Percentiles rank a stretch among this genome's conserved stretches.
phyloP scores from a whole-genome alignment of 1,284 basidiomycete genomes.

The Stereum hirsutum region DNA sequence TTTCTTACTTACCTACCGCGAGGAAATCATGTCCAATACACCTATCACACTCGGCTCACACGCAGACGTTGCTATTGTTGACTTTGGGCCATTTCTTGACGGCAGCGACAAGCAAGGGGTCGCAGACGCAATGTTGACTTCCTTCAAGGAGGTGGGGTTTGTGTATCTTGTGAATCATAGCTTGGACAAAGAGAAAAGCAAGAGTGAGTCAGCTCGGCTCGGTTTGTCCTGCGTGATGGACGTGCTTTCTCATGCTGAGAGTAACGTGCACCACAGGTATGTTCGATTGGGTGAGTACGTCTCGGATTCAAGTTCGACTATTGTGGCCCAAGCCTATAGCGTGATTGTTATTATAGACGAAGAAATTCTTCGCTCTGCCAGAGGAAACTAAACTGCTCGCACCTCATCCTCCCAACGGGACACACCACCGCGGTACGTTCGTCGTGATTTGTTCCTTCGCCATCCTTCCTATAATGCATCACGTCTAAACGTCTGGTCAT shows the following conservation, averaged over 20 bases:
- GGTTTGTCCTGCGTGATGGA: background rate
- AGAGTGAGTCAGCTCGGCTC: constrained; percentile 7
- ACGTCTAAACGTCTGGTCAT: too few species aligned
- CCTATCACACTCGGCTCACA: background rate
- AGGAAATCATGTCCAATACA: background rate
- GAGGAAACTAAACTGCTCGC: constrained; percentile 43
- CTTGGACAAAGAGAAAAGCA: constrained; percentile 31
- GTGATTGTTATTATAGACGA: constrained; percentile 26
- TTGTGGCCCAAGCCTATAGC: too few species aligned
- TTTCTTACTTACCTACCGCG: too few species aligned
- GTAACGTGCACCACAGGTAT: constrained; percentile 20
- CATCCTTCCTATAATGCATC: background rate
- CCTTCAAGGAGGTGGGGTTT: constrained; percentile 29
- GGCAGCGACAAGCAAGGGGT: constrained; percentile 18
- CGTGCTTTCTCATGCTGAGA: background rate
- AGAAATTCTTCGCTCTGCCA: constrained; percentile 41
- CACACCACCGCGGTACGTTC: constrained; percentile 39
- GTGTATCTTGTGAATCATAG: constrained; percentile 34
- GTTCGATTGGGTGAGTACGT: constrained; percentile 37
- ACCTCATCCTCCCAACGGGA: constrained; percentile 45
- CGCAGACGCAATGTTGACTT: constrained; percentile 21
- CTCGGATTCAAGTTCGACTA: too few species aligned
- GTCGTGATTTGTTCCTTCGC: background rate
- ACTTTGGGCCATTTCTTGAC: constrained; percentile 21
- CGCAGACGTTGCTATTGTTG: constrained; percentile 11